Evolutionary conservation across 2,329 filamentous ascomycete species (phyloP), one percentile per base, ranked within the genome.

Genomic region (Neurospora sp.): DNA sequence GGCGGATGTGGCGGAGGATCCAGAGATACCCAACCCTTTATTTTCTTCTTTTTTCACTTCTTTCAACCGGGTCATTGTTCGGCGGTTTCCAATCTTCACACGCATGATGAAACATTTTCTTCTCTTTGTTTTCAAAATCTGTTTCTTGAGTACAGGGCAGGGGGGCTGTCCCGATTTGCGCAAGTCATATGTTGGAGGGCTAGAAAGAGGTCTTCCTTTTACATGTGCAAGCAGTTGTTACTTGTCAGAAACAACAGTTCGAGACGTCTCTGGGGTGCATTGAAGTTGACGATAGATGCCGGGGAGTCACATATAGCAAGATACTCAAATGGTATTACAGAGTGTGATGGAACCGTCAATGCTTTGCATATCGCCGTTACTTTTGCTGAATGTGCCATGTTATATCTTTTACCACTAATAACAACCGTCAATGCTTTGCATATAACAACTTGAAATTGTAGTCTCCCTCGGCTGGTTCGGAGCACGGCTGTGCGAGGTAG

Each of bases 21-120:
- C 52, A 62, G 52, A 62, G 62, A 69, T 57, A 68, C 69, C 52
- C 39, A 43, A 46, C 40, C 41, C n/a, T 46, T 41, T 40, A 12
- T 67, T 8, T 66, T 68, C 65, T 37, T 10, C 15, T 46, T 67
- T 68, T 17, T 52, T 40, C 66, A 41, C 6, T 52, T 39, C 36
- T 66, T 52, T 36, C 43, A 38, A 57, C 52, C 39, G 57, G 68
- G 28, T 28, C 39, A 41, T 68, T 67, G 17, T 43, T 62, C 28
- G 52, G 52, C 12, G 23, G 8, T 62, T 62, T 62, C 28, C 23
- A 17, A 62, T 62, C 52, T 62, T 62, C 52, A 62, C 52, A 36
- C 28, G 23, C 28, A 36, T 62, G 52, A 62, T 36, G 52, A 62
- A 62, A 62, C 52, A 33, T 62, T 23, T 33, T 36, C 23, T 33